Percentiles rank a stretch among this genome's conserved stretches.
Conservation (phyloP, 371 early-diverging fungal species). For the Mortierella sp. region DNA sequence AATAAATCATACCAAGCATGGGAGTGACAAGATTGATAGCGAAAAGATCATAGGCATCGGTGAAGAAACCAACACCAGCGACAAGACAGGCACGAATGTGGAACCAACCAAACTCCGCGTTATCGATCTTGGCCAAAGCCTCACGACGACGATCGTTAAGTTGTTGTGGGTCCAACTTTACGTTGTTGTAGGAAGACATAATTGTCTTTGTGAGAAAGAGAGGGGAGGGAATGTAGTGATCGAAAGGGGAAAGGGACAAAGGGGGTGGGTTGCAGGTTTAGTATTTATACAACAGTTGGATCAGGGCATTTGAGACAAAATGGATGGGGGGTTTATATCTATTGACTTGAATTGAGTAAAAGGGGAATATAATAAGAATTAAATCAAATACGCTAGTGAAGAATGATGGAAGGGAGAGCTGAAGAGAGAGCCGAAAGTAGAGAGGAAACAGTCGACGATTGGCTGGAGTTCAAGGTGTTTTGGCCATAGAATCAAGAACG, state of each 20-base stretch:
- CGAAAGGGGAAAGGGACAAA: slow-evolving; percentile 29
- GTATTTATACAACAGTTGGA: slow-evolving; percentile 25
- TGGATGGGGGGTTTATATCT: background rate
- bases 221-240: slow-evolving; percentile 11
- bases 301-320: background rate
- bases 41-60: slow-evolving; percentile 92
- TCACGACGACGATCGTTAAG: slow-evolving; percentile 58
- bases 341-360: background rate
- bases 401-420: background rate
- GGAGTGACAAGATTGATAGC: slow-evolving; percentile 84
- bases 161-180: slow-evolving; percentile 34
- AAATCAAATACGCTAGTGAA: background rate
- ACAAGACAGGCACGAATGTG: slow-evolving; percentile 86
- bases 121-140: slow-evolving; percentile 62
- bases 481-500: slow-evolving; percentile 26
- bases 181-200: slow-evolving; percentile 39
- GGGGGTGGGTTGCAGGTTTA: background rate
- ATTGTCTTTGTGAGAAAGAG: background rate
- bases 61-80: slow-evolving; percentile 90
- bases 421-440: slow-evolving; percentile 16
- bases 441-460: slow-evolving; percentile 1
- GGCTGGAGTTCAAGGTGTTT: background rate
- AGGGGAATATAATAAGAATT: background rate
- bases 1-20: slow-evolving; percentile 86
- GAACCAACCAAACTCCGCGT: slow-evolving; percentile 77